phyloP scores from a whole-genome alignment of 2,329 filamentous ascomycete genomes.

The Aspergillus pseudoviridinutans region DNA sequence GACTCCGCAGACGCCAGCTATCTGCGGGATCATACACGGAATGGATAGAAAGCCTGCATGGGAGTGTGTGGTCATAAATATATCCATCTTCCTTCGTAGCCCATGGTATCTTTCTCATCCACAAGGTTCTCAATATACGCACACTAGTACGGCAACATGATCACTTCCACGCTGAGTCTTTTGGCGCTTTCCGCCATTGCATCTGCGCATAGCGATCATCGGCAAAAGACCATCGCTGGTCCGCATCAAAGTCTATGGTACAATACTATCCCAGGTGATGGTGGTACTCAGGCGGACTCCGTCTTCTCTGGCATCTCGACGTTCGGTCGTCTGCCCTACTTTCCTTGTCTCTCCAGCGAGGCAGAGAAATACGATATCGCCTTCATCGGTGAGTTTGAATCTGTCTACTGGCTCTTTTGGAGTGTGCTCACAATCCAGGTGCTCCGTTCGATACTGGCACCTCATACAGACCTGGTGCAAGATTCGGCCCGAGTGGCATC shows the following conservation, averaged over 20 bases:
- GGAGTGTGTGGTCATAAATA: not conserved
- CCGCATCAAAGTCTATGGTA: slow-evolving; percentile 78
- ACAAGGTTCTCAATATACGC: not conserved
- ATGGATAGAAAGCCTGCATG: not conserved
- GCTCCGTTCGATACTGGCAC: slow-evolving; percentile 84
- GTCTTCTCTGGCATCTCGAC: slow-evolving; percentile 87
- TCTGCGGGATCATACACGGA: not conserved
- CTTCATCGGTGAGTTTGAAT: slow-evolving; percentile 61
- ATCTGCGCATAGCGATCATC: slow-evolving; percentile 56
- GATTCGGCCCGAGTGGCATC: slow-evolving; percentile 80
- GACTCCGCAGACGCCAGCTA: too few relatives aligned
- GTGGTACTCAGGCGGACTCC: slow-evolving; percentile 81
- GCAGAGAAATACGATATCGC: slow-evolving; percentile 77
- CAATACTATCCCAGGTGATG: slow-evolving; percentile 75
- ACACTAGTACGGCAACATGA: slow-evolving; percentile 11
- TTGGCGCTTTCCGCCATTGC: slow-evolving; percentile 48
- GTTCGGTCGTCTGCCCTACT: slow-evolving; percentile 75
- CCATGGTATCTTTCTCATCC: not conserved
- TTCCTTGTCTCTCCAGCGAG: slow-evolving; percentile 67
- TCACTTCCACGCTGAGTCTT: slow-evolving; percentile 13
- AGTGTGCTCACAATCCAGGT: slow-evolving; percentile 42
- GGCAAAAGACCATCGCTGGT: slow-evolving; percentile 60
- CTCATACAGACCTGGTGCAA: slow-evolving; percentile 76
- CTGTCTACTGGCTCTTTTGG: not conserved
- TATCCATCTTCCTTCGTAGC: not conserved